These are phyloP conservation scores for Coemansia sp. DNA, from an alignment of 192 early-diverging fungal genomes.

Conservation along the genomic window DNA sequence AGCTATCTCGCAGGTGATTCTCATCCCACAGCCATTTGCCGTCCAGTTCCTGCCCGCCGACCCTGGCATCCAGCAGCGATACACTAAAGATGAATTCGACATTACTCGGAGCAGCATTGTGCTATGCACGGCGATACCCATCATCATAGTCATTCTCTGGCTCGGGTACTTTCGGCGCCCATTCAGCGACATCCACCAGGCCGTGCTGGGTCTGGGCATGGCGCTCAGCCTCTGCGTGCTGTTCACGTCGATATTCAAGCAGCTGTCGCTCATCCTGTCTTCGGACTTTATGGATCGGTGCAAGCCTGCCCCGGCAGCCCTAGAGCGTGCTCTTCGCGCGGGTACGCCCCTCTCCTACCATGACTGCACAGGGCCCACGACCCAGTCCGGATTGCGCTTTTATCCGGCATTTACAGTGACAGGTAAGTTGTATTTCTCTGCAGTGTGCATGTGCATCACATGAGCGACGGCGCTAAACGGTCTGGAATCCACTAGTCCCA, in stretches of 20 bases:
- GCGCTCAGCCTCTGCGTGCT: slow-evolving; percentile 28
- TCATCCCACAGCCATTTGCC: slow-evolving; percentile 14
- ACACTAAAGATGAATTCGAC: slow-evolving; percentile 5
- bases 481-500: slow-evolving; percentile 6
- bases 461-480: background rate
- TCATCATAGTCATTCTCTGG: slow-evolving; percentile 29
- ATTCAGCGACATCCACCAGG: slow-evolving; percentile 20
- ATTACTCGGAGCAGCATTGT: slow-evolving; percentile 25
- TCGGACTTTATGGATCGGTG: slow-evolving; percentile 30
- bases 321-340: slow-evolving; percentile 7
- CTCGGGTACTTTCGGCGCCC: slow-evolving; percentile 14
- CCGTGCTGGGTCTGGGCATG: slow-evolving; percentile 25
- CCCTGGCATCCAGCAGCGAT: slow-evolving; percentile 27
- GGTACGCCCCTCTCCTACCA: slow-evolving; percentile 8
- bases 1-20: slow-evolving; percentile 18
- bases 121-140: slow-evolving; percentile 22
- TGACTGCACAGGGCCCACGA: slow-evolving; percentile 13
- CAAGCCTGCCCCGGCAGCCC: slow-evolving; percentile 5
- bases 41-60: slow-evolving; percentile 18
- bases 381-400: slow-evolving; percentile 1
- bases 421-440: slow-evolving; percentile 9
- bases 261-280: slow-evolving; percentile 2
- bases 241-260: slow-evolving; percentile 25
- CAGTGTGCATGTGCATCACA: background rate
- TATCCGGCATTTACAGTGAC: slow-evolving; percentile 10